These are phyloP conservation scores for Leccinellum albellum DNA, from an alignment of 768 basidiomycete genomes.

Conservation along the genomic window DNA sequence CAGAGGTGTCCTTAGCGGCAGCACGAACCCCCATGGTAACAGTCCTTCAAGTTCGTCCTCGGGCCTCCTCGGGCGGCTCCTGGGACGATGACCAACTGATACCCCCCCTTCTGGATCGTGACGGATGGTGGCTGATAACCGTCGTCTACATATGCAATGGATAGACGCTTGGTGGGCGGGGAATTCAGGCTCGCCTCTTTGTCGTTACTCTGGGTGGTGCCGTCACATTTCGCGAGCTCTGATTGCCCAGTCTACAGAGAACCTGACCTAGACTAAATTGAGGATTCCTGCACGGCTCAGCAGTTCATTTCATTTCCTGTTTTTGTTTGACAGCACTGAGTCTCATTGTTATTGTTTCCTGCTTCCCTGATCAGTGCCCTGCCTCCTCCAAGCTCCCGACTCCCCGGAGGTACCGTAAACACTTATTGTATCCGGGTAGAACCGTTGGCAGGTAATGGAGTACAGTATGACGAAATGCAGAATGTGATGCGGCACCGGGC, in stretches of 20 bases:
- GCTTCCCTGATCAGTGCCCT: background rate
- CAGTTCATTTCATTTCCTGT: background rate
- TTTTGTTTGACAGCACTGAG: background rate
- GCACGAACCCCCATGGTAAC: background rate
- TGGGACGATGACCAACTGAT: constrained; percentile 17
- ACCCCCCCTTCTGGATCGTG: background rate
- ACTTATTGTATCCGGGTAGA: background rate
- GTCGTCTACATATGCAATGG: background rate
- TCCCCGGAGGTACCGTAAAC: background rate
- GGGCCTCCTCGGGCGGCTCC: constrained; percentile 22
- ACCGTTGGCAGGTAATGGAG: background rate
- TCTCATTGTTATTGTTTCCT: background rate
- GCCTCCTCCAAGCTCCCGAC: background rate
- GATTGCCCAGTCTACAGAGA: no score
- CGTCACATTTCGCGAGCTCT: no score
- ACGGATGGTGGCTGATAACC: background rate
- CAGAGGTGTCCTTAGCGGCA: background rate
- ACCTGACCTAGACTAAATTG: no score
- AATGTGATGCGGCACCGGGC: no score
- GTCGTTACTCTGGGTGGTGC: no score
- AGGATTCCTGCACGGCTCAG: background rate
- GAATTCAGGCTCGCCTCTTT: no score
- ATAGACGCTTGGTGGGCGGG: background rate
- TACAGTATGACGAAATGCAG: background rate
- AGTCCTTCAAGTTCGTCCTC: constrained; percentile 1